These are phyloP conservation scores for Waltergamsia citrina DNA, from an alignment of 2,329 filamentous ascomycete species.

Conservation along the genomic window DNA sequence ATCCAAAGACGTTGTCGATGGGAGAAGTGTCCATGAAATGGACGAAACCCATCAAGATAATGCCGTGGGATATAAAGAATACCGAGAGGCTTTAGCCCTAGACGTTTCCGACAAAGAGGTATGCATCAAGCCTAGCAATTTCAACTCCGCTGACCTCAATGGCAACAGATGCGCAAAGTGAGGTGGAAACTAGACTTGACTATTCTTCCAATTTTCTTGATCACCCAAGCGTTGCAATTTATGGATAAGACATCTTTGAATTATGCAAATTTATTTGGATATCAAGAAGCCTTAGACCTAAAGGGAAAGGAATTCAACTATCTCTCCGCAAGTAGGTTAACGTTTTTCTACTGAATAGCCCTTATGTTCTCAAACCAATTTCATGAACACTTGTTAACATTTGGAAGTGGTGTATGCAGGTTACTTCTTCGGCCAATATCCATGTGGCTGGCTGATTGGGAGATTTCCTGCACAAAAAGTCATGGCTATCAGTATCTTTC, in stretches of 20 bases:
- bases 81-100: conserved; percentile 2
- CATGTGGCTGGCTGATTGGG: conserved; percentile 27
- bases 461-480: conserved; percentile 24
- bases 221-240: conserved; percentile 17
- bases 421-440: conserved; percentile 29
- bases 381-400: no score
- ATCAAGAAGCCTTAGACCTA: conserved; percentile 19
- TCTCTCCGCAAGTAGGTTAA: conserved; percentile 21
- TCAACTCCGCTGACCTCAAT: background rate
- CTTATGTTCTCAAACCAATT: no score
- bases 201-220: conserved; percentile 15
- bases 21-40: background rate
- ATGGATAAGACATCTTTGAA: conserved; percentile 17
- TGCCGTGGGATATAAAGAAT: conserved; percentile 4
- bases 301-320: conserved; percentile 23
- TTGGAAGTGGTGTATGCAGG: conserved; percentile 24
- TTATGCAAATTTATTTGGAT: conserved; percentile 21
- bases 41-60: background rate
- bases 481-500: conserved; percentile 16
- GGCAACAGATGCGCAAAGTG: conserved; percentile 2
- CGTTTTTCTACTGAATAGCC: no score
- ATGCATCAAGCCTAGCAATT: background rate
- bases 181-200: conserved; percentile 15
- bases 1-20: background rate
- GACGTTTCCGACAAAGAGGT: conserved; percentile 3